A percentile compares a stretch with the other conserved stretches of the same genome.
Evolutionary conservation across 2,329 filamentous ascomycete genomes (phyloP).

Genomic region (Pleoardoris graminearum): DNA sequence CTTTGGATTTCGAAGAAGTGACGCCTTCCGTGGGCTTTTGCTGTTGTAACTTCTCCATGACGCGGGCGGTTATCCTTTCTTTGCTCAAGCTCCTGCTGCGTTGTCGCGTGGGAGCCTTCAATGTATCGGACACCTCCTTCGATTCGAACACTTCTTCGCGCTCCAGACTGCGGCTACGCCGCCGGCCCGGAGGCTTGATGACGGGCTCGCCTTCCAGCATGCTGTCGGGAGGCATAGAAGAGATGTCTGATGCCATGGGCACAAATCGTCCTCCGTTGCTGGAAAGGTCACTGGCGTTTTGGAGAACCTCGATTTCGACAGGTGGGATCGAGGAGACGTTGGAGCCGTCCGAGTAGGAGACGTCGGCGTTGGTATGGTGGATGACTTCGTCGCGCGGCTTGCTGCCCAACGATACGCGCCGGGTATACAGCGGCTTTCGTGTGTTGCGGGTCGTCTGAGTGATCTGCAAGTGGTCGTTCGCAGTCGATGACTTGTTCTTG

Average conservation of each 20-base stretch:
- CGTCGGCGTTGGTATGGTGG: conserved; percentile 35
- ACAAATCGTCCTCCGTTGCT: conserved; percentile 67
- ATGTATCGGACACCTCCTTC: conserved; percentile 45
- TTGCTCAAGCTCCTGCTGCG: conserved; percentile 67
- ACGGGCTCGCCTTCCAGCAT: conserved; percentile 62
- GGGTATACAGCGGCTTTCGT: conserved; percentile 69
- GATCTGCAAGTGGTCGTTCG: conserved; percentile 81
- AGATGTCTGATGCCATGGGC: conserved; percentile 79
- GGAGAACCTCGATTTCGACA: conserved; percentile 86
- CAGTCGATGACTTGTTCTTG: conserved; percentile 52
- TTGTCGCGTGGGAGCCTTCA: conserved; percentile 62
- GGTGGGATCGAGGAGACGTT: conserved; percentile 70
- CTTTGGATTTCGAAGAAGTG: conserved; percentile 25
- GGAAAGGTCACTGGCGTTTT: conserved; percentile 70
- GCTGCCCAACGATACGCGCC: conserved; percentile 65
- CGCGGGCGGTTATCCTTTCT: conserved; percentile 69
- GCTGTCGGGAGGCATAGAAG: conserved; percentile 75
- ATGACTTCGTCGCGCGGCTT: conserved; percentile 47
- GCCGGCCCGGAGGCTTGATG: conserved; percentile 51
- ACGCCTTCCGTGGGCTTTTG: conserved; percentile 49
- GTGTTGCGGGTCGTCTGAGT: conserved; percentile 74
- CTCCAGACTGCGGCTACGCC: conserved; percentile 56
- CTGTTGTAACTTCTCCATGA: conserved; percentile 65
- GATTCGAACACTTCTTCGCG: conserved; percentile 43
- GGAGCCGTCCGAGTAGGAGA: conserved; percentile 81